Conservation (phyloP, 371 early-diverging fungal species). For the Mortierella sp. region DNA sequence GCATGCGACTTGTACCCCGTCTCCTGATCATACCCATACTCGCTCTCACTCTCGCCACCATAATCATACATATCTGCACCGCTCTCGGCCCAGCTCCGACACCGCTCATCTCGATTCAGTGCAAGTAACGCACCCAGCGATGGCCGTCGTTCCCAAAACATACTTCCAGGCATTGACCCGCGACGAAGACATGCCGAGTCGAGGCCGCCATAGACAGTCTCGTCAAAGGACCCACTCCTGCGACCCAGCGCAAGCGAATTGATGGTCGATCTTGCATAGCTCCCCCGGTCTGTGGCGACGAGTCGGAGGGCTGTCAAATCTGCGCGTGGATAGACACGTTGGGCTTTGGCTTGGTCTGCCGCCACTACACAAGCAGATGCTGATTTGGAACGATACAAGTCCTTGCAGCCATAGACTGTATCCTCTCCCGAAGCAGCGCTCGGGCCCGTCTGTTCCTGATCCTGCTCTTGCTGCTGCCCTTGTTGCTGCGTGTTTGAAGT, state of each 20-base stretch:
- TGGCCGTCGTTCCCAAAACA: slow-evolving; percentile 14
- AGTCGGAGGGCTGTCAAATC: slow-evolving; percentile 12
- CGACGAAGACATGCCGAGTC: slow-evolving; percentile 16
- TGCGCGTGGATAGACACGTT: slow-evolving; percentile 26
- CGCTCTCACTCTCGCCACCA: slow-evolving; percentile 29
- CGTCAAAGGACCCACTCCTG: slow-evolving; percentile 45
- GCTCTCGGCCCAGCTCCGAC: slow-evolving; percentile 46
- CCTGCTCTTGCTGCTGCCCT: neutral
- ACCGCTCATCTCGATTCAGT: slow-evolving; percentile 31
- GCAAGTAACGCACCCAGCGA: neutral
- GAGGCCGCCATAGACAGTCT: slow-evolving; percentile 43
- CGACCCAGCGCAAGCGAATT: slow-evolving; percentile 17
- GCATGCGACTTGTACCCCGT: slow-evolving; percentile 45
- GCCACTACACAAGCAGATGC: too few species aligned
- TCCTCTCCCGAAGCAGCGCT: neutral
- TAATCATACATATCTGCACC: slow-evolving; percentile 25
- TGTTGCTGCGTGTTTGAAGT: slow-evolving; percentile 4
- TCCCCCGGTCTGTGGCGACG: neutral
- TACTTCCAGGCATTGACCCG: slow-evolving; percentile 1
- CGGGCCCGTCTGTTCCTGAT: neutral
- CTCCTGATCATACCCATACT: slow-evolving; percentile 26
- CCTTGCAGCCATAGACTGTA: slow-evolving; percentile 13
- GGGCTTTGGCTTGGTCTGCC: neutral
- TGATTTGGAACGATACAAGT: neutral
- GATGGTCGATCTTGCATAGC: neutral